Evolutionary conservation across 1,284 basidiomycete genomes (phyloP).

Genomic region (Rhodotorula sp.): DNA sequence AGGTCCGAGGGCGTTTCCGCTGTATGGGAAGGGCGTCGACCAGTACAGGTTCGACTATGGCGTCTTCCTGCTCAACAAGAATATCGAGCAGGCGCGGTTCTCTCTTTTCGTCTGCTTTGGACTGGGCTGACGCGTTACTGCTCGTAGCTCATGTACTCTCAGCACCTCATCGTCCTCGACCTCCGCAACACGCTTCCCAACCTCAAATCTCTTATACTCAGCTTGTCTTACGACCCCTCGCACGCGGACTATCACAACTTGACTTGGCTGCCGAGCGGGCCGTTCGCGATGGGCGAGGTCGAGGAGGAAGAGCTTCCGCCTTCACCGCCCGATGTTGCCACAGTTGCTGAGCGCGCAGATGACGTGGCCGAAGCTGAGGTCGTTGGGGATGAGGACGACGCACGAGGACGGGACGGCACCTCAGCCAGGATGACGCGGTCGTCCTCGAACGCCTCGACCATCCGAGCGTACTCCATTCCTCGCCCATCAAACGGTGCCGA

Average conservation of each 20-base stretch:
- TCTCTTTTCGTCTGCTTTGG: not conserved
- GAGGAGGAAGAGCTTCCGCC: not conserved
- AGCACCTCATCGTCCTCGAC: slow-evolving; percentile 80
- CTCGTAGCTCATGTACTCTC: slow-evolving; percentile 81
- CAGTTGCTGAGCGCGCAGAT: not conserved
- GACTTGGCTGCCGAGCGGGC: not conserved
- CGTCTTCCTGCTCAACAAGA: slow-evolving; percentile 93
- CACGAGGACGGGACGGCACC: not conserved
- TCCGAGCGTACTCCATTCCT: not conserved
- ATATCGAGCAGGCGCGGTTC: slow-evolving; percentile 83
- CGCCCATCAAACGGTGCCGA: too few relatives aligned
- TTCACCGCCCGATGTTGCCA: not conserved
- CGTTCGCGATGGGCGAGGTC: not conserved
- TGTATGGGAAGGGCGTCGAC: slow-evolving; percentile 92
- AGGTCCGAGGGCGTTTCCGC: slow-evolving; percentile 89
- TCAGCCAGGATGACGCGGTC: slow-evolving; percentile 5
- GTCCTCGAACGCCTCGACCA: slow-evolving; percentile 16
- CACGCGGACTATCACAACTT: slow-evolving; percentile 16
- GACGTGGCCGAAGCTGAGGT: not conserved
- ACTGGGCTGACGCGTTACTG: not conserved
- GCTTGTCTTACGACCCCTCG: slow-evolving; percentile 28
- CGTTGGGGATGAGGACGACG: not conserved
- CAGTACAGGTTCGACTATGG: slow-evolving; percentile 97
- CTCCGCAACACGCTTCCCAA: slow-evolving; percentile 95
- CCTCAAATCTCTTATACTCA: slow-evolving; percentile 45